These are phyloP conservation scores for Rutidosis leptorrhynchoides DNA, from an alignment of 129 eudicot species.

Conservation along the genomic window DNA sequence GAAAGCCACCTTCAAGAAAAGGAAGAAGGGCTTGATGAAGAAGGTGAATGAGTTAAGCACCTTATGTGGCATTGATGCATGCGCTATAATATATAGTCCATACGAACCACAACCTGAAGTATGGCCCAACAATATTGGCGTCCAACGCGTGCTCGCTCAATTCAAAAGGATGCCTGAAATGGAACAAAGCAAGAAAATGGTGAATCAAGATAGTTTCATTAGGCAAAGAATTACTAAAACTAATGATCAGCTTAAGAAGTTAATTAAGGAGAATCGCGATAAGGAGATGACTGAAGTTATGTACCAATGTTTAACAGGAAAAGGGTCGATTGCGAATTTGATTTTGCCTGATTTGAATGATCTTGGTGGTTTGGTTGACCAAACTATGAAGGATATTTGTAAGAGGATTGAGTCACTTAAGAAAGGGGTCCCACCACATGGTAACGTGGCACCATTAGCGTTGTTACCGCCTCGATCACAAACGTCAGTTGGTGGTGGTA, in stretches of 20 bases:
- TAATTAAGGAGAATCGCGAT: constrained; percentile 43
- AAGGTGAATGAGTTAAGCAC: constrained; percentile 41
- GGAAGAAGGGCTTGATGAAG: constrained; percentile 44
- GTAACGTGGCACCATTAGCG: constrained; percentile 9
- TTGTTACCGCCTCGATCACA: constrained; percentile 9
- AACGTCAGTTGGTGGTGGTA: background rate
- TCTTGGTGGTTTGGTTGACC: constrained; percentile 44
- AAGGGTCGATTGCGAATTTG: constrained; percentile 42
- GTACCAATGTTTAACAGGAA: constrained; percentile 49
- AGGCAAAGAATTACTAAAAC: constrained; percentile 36
- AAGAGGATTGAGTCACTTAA: constrained; percentile 37
- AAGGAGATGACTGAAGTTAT: constrained; percentile 51
- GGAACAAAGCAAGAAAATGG: constrained; percentile 46
- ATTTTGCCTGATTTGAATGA: constrained; percentile 42
- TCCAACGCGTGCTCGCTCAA: constrained; percentile 28
- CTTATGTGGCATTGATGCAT: constrained; percentile 32
- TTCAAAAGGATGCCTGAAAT: constrained; percentile 40
- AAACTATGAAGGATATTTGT: constrained; percentile 37
- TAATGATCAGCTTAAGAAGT: constrained; percentile 34
- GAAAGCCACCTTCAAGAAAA: constrained; percentile 42
- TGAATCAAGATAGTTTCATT: constrained; percentile 38
- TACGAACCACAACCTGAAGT: constrained; percentile 36
- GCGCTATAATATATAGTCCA: constrained; percentile 32
- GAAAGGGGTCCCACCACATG: constrained; percentile 14
- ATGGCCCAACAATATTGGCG: constrained; percentile 33